phyloP scores from a whole-genome alignment of 2,329 filamentous ascomycete species.

The Chalaropsis thielavioides region DNA sequence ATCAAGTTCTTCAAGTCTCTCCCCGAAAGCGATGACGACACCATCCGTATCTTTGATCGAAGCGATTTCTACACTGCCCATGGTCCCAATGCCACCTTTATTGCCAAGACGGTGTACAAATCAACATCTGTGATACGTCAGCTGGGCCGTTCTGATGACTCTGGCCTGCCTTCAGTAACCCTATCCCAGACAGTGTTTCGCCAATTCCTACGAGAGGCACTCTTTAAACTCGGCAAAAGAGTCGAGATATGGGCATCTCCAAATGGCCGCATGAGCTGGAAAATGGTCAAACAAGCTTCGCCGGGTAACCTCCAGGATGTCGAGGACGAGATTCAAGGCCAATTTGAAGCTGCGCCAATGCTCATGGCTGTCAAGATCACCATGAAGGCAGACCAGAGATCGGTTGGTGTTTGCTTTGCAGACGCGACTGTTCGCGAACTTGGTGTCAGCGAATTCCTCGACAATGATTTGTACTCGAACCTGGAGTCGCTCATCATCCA shows the following conservation, averaged over 20 bases:
- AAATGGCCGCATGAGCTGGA: constrained; percentile 76
- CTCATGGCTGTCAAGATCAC: constrained; percentile 90
- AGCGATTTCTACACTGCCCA: constrained; percentile 95
- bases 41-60: constrained; percentile 82
- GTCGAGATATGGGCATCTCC: constrained; percentile 77
- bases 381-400: constrained; percentile 71
- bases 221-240: constrained; percentile 80
- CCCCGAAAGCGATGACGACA: constrained; percentile 53
- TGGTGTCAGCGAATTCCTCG: constrained; percentile 94
- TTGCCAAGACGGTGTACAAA: constrained; percentile 82
- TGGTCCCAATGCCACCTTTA: constrained; percentile 69
- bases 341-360: constrained; percentile 80
- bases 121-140: constrained; percentile 90
- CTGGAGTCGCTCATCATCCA: constrained; percentile 95
- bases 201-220: constrained; percentile 84
- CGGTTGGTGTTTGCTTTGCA: constrained; percentile 89
- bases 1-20: constrained; percentile 93
- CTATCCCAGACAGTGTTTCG: constrained; percentile 92
- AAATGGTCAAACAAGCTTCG: constrained; percentile 77
- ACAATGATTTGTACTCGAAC: constrained; percentile 96
- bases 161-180: constrained; percentile 82
- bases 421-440: constrained; percentile 93
- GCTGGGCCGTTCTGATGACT: constrained; percentile 68
- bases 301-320: constrained; percentile 94
- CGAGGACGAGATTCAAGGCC: constrained; percentile 80